Conservation (phyloP, 2,329 filamentous ascomycete genomes). For the Alternaria brassicae region DNA sequence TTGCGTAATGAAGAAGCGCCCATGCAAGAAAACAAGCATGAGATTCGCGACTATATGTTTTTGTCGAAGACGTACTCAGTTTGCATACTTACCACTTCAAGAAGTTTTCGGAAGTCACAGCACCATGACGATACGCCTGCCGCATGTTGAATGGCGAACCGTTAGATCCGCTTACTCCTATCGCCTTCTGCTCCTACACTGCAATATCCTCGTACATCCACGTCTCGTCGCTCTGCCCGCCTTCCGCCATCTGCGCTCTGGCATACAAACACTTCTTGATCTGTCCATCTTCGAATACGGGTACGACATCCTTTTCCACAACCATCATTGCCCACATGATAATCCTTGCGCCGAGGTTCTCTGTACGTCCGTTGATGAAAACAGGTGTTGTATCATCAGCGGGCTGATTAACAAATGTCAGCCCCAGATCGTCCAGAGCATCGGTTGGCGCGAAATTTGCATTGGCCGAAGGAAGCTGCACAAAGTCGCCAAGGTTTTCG, state of each 20-base stretch:
- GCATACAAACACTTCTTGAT: conserved; percentile 23
- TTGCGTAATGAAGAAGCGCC: too few species aligned
- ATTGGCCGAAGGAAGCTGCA: conserved; percentile 9
- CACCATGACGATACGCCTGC: neutral
- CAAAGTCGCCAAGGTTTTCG: conserved; percentile 29
- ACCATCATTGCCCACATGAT: conserved; percentile 38
- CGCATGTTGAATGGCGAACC: neutral
- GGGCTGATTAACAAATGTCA: conserved; percentile 18
- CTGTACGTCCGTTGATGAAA: conserved; percentile 19
- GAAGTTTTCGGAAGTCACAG: neutral
- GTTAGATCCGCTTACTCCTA: neutral
- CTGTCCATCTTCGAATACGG: conserved; percentile 7
- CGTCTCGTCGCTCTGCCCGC: neutral
- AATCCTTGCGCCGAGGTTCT: conserved; percentile 27
- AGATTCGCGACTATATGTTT: too few species aligned
- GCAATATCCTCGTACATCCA: conserved; percentile 21
- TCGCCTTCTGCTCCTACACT: neutral
- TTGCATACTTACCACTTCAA: too few species aligned
- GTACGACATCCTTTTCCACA: conserved; percentile 23
- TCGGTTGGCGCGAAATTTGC: conserved; percentile 8
- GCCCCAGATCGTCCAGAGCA: conserved; percentile 24
- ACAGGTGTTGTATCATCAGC: neutral
- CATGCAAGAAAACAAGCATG: too few species aligned
- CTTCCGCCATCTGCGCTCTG: neutral
- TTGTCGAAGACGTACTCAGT: too few species aligned